A percentile compares a stretch with the other conserved stretches of the same genome.
Conservation (phyloP, 371 early-diverging fungal species). For the Lichtheimia hyalospora region DNA sequence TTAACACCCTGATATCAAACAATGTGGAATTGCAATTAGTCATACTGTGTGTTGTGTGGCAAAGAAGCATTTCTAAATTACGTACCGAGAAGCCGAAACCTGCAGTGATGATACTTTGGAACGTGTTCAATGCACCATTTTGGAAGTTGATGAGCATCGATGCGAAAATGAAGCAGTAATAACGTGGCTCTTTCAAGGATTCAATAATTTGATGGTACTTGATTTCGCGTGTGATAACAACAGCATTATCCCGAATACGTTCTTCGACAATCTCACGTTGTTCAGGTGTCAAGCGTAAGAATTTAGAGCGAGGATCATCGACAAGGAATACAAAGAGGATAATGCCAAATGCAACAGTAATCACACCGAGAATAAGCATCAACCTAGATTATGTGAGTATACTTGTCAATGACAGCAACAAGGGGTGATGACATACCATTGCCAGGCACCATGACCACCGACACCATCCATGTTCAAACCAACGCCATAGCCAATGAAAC, state of each 20-base stretch:
- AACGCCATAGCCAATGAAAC: slow-evolving; percentile 58
- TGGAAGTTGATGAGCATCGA: slow-evolving; percentile 32
- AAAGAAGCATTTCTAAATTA: not conserved
- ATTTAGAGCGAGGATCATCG: slow-evolving; percentile 17
- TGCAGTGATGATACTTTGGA: slow-evolving; percentile 19
- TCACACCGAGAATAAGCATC: slow-evolving; percentile 33
- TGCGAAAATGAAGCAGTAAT: slow-evolving; percentile 19
- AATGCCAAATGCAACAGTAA: slow-evolving; percentile 22
- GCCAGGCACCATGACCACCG: slow-evolving; percentile 44
- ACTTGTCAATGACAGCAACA: no score
- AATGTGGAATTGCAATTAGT: no score
- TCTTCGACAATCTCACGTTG: slow-evolving; percentile 15
- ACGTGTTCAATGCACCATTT: slow-evolving; percentile 41
- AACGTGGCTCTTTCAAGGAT: slow-evolving; percentile 22
- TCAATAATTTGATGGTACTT: slow-evolving; percentile 23
- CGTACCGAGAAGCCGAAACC: slow-evolving; percentile 26
- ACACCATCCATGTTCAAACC: slow-evolving; percentile 39
- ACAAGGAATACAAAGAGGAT: slow-evolving; percentile 17
- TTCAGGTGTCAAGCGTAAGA: slow-evolving; percentile 17
- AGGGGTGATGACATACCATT: slow-evolving; percentile 34
- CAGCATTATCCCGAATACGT: slow-evolving; percentile 18
- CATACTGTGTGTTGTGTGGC: no score
- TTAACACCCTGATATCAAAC: slow-evolving; percentile 16
- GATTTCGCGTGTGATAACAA: slow-evolving; percentile 16
- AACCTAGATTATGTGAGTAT: slow-evolving; percentile 19